Conservation (phyloP, 345 rosid species). For the Carallia pectinifolia region DNA sequence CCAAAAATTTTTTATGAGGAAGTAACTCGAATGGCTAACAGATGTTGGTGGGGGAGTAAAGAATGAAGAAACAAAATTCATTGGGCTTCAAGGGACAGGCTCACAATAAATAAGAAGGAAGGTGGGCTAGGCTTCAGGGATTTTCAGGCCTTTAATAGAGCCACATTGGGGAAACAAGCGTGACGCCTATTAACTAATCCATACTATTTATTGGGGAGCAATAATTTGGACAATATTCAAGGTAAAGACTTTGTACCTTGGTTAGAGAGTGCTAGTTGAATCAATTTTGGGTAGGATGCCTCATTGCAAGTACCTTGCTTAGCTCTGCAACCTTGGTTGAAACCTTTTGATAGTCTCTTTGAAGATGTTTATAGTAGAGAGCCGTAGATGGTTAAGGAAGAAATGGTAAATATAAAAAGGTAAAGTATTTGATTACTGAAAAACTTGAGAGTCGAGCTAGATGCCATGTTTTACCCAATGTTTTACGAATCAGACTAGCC, state of each 20-base stretch:
- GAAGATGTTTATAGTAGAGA: conserved; percentile 44
- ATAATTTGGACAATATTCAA: conserved; percentile 57
- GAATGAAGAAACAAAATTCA: neutral
- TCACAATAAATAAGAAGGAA: neutral
- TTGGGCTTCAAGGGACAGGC: neutral
- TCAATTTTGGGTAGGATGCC: conserved; percentile 38
- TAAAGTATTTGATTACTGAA: conserved; percentile 11
- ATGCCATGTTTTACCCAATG: neutral
- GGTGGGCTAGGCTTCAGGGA: conserved; percentile 36
- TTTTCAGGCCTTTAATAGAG: conserved; percentile 51
- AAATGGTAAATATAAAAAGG: conserved; percentile 63
- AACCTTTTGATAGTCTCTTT: conserved; percentile 40
- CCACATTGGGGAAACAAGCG: conserved; percentile 39
- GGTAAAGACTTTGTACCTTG: conserved; percentile 57
- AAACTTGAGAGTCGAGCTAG: too few species aligned
- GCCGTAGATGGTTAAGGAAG: conserved; percentile 49
- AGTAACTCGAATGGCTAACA: neutral
- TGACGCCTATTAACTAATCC: conserved; percentile 20
- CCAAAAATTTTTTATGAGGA: neutral
- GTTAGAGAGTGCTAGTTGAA: conserved; percentile 46
- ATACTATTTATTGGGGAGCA: conserved; percentile 46
- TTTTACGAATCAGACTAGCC: neutral
- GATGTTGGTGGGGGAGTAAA: neutral
- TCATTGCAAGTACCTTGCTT: conserved; percentile 37
- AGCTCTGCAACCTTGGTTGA: conserved; percentile 33